Evolutionary conservation across 306 rosid genomes (phyloP).

Genomic region (Cercis canadensis): DNA sequence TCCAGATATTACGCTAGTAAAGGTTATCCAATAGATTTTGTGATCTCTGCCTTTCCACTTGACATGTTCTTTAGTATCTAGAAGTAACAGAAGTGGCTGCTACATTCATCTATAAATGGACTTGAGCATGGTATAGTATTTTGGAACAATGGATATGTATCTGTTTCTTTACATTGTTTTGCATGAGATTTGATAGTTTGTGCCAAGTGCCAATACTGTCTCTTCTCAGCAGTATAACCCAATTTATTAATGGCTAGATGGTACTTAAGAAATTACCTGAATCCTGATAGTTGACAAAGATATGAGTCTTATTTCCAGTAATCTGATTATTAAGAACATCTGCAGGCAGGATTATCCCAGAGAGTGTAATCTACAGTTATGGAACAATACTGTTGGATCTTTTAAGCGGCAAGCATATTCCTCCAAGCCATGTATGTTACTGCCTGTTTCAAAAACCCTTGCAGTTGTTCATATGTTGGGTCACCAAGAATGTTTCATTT

Average conservation of each 20-base stretch:
- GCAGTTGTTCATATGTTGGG: slow-evolving; percentile 14
- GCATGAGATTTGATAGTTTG: background rate
- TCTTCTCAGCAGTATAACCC: too few species aligned
- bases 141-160: too few species aligned
- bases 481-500: too few species aligned
- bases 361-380: slow-evolving; percentile 89
- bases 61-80: background rate
- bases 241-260: background rate
- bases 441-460: slow-evolving; percentile 15
- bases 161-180: background rate
- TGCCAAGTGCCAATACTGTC: background rate
- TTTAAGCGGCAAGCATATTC: slow-evolving; percentile 92
- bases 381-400: slow-evolving; percentile 89
- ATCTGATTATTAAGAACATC: slow-evolving; percentile 24
- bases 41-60: background rate
- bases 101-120: background rate
- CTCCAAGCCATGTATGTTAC: slow-evolving; percentile 83
- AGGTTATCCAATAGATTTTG: background rate
- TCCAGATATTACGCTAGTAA: background rate
- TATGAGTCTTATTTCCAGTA: slow-evolving; percentile 4
- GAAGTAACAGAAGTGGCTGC: background rate
- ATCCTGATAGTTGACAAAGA: background rate
- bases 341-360: slow-evolving; percentile 87
- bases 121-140: background rate
- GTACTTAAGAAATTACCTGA: background rate